A percentile compares a stretch with the other conserved stretches of the same genome.
Evolutionary conservation across 2,329 filamentous ascomycete genomes (phyloP).

Genomic region (Pestalotiopsis sp.): DNA sequence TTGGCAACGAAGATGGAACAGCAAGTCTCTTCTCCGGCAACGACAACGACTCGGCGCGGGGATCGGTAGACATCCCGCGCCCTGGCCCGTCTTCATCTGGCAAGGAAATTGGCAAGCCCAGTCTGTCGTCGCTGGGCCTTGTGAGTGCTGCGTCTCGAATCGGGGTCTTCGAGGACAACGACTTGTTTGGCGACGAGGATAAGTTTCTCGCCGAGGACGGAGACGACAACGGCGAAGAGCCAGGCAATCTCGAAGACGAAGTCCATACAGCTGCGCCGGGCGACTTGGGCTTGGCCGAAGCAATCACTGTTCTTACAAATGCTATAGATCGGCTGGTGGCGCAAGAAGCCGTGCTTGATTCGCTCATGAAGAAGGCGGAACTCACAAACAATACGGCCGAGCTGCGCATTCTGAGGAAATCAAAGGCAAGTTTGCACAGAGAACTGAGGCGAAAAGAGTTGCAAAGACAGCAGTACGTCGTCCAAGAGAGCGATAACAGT

Average conservation of each 20-base stretch:
- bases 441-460: conserved; percentile 94
- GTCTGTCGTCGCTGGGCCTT: conserved; percentile 86
- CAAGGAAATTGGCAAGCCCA: conserved; percentile 71
- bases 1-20: conserved; percentile 56
- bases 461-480: conserved; percentile 93
- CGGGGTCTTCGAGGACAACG: conserved; percentile 91
- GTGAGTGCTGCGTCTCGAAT: conserved; percentile 86
- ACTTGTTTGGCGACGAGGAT: conserved; percentile 88
- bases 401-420: conserved; percentile 88
- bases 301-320: conserved; percentile 82
- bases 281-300: conserved; percentile 89
- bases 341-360: conserved; percentile 90
- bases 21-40: conserved; percentile 54
- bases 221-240: conserved; percentile 66
- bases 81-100: conserved; percentile 23
- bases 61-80: conserved; percentile 37
- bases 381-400: conserved; percentile 96
- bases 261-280: conserved; percentile 94
- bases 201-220: conserved; percentile 85
- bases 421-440: conserved; percentile 87
- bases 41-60: conserved; percentile 58
- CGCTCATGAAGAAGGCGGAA: conserved; percentile 90
- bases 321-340: conserved; percentile 88
- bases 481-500: conserved; percentile 97
- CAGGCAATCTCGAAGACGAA: conserved; percentile 70